phyloP scores from a whole-genome alignment of 2,329 filamentous ascomycete genomes.

The Exophiala xenobiotica region DNA sequence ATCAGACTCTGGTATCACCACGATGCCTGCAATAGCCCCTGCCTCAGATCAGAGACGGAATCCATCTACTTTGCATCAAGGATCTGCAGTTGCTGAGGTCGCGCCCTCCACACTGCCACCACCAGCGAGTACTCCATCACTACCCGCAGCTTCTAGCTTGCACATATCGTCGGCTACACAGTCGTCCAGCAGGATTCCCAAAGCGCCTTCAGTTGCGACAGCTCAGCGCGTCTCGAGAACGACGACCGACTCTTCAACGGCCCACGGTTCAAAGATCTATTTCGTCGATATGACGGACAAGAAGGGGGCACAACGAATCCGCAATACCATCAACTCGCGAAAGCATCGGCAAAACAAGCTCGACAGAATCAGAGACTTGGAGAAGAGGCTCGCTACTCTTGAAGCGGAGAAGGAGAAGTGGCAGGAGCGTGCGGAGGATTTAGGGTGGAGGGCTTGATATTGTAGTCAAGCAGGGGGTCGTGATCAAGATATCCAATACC shows the following conservation, averaged over 20 bases:
- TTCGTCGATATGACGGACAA: conserved; percentile 31
- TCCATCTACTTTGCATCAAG: too few species aligned
- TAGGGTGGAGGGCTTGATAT: conserved; percentile 19
- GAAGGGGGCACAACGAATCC: conserved; percentile 27
- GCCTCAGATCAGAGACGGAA: not conserved
- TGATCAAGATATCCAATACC: too few species aligned
- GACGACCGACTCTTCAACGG: not conserved
- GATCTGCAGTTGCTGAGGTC: too few species aligned
- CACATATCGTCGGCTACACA: not conserved
- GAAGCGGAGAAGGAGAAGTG: conserved; percentile 25
- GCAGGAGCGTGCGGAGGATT: conserved; percentile 13
- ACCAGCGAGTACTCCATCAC: not conserved
- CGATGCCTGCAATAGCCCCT: not conserved
- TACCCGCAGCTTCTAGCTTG: not conserved
- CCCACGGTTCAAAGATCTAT: conserved; percentile 21
- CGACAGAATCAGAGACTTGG: conserved; percentile 28
- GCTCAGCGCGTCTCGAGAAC: not conserved
- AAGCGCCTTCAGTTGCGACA: not conserved
- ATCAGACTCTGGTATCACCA: not conserved
- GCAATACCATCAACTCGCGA: conserved; percentile 31
- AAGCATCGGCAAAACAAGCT: conserved; percentile 31
- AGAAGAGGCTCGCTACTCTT: conserved; percentile 25
- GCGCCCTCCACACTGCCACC: too few species aligned
- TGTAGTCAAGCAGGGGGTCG: not conserved
- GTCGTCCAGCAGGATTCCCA: not conserved